Evolutionary conservation across 1,284 basidiomycete genomes (phyloP), one percentile per base, ranked within the genome.

Genomic region (Melampsora americana): DNA sequence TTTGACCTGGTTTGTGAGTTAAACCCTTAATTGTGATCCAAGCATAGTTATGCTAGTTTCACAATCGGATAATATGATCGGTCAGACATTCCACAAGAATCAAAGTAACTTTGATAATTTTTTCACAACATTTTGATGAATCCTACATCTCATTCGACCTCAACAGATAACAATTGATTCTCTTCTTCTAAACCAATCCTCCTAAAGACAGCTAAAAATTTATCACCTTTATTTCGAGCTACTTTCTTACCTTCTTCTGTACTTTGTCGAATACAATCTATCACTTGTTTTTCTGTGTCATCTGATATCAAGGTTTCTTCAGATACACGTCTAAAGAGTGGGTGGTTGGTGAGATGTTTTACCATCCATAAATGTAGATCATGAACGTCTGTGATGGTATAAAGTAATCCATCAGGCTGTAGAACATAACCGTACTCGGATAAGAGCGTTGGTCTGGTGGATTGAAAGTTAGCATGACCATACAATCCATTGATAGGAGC

Each of bases 161-260:
- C 42, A 44, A 12, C 42, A 44, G 42, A 26, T 11, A 72, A 35
- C 30, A 73, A 35, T 32, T 26, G 20, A 5, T 73, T 23, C 32
- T 73, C 71, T 56, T 73, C 71, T 66, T 66, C 48, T 26, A 65
- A n/a, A 44, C 61, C 53, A 53, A 77, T 73, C 44, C 83, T 73
- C 79, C 87, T 85, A 82, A 92, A 94, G 82, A 92, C 92, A 14
- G 91, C 91, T 44, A 93, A 85, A 88, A 88, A 96, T 84, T 97
- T 97, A 72, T 91, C 87, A 32, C 94, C 94, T 44, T 87, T 86
- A 82, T 97, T 98, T 80, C 95, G 86, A 83, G 93, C 91, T 0
- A 98, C 96, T 84, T 99, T 99, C 84, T 90, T 93, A 1, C 95
- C 95, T 84, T 97, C 95, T 83, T 99, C 96, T 5, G 96, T 99